Conservation (phyloP, 805 yeast genomes). For the Ogataea saltuana region DNA sequence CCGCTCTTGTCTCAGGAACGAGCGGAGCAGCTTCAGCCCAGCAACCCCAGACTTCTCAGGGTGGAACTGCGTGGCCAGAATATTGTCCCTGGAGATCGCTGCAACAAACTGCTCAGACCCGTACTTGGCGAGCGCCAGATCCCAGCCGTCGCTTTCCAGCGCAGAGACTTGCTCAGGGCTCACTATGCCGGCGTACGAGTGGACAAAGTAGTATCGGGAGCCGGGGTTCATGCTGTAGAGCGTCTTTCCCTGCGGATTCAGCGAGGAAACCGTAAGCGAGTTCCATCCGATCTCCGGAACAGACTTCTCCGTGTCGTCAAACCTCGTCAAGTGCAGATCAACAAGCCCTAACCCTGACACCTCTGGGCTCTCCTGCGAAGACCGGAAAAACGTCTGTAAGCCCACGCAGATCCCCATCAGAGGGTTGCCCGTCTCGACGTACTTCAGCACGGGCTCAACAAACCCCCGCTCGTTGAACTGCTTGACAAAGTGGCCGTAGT, state of each 20-base stretch:
- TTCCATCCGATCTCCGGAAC: constrained; percentile 99
- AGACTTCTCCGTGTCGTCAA: constrained; percentile 63
- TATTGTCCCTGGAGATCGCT: constrained; percentile 71
- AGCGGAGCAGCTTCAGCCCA: constrained; percentile 73
- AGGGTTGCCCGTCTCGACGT: constrained; percentile 76
- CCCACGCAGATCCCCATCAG: constrained; percentile 99
- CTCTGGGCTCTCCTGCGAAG: constrained; percentile 72
- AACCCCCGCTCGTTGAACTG: constrained; percentile 63
- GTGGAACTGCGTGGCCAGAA: constrained; percentile 96
- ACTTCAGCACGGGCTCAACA: constrained; percentile 61
- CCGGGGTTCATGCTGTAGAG: constrained; percentile 66
- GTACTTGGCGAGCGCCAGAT: constrained; percentile 68
- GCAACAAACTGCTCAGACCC: constrained; percentile 82
- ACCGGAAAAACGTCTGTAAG: constrained; percentile 75
- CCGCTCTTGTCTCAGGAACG: constrained; percentile 60
- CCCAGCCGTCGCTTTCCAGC: constrained; percentile 53
- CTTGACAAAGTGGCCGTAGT: constrained; percentile 89
- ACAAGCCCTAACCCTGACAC: constrained; percentile 60
- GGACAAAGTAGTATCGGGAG: constrained; percentile 89
- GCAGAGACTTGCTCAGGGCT: constrained; percentile 37
- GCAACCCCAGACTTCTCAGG: constrained; percentile 98
- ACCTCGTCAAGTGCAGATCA: constrained; percentile 55
- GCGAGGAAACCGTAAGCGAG: constrained; percentile 26
- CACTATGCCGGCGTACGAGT: constrained; percentile 84
- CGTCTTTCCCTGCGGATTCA: constrained; percentile 24